phyloP scores from a whole-genome alignment of 495 filamentous ascomycete genomes.

The Neurospora sp. region DNA sequence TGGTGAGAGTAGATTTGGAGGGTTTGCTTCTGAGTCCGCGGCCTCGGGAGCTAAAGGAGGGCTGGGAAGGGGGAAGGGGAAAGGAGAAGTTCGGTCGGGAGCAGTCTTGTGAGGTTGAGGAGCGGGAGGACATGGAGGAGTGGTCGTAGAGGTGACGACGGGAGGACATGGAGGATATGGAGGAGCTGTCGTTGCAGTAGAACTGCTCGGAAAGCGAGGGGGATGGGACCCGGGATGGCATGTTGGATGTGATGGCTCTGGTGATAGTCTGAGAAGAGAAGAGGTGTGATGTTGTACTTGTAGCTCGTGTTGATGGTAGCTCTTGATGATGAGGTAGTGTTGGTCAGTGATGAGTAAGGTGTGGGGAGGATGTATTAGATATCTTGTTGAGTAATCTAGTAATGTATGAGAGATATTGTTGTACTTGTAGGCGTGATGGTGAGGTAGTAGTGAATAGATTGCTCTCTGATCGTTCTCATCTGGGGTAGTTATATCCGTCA shows the following conservation, averaged over 20 bases:
- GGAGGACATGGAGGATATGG: background rate
- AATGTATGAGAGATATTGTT: background rate
- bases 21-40: background rate
- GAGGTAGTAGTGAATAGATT: background rate
- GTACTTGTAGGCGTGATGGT: background rate
- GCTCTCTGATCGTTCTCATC: background rate
- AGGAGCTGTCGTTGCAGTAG: background rate
- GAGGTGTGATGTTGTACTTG: background rate
- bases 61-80: background rate
- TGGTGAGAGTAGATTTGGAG: background rate
- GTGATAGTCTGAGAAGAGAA: background rate
- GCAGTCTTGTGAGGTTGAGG: background rate
- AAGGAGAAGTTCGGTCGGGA: background rate
- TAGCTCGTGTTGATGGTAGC: background rate
- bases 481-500: background rate
- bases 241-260: background rate
- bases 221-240: background rate
- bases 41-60: background rate
- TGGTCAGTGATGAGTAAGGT: background rate
- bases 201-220: background rate
- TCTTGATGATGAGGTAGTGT: background rate
- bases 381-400: background rate
- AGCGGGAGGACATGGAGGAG: background rate
- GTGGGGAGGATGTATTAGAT: background rate
- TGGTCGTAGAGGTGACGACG: background rate